phyloP scores from a whole-genome alignment of 1,284 basidiomycete species.

The Ustilago xerochloae region DNA sequence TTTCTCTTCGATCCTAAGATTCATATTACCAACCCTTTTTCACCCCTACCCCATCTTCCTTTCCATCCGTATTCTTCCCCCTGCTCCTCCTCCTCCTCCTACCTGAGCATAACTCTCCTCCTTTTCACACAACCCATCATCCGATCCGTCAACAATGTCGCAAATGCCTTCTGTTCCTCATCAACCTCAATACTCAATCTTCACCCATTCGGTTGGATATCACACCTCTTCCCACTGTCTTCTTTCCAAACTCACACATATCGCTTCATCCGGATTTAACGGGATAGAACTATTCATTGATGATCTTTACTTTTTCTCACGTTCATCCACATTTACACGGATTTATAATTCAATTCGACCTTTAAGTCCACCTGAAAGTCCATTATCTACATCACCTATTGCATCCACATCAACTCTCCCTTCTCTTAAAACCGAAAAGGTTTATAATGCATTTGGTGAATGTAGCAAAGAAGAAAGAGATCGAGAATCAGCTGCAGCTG shows the following conservation, averaged over 20 bases:
- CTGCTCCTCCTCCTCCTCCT: no score
- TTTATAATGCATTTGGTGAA: slow-evolving; percentile 31
- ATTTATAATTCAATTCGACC: neutral
- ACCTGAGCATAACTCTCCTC: no score
- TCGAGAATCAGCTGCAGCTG: slow-evolving; percentile 54
- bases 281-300: slow-evolving; percentile 43
- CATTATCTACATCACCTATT: neutral
- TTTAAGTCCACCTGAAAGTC: slow-evolving; percentile 20
- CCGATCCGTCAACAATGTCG: neutral
- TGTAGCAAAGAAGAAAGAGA: slow-evolving; percentile 19
- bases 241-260: slow-evolving; percentile 19
- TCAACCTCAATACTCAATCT: slow-evolving; percentile 24
- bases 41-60: no score
- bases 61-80: no score
- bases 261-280: slow-evolving; percentile 3
- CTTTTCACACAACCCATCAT: neutral
- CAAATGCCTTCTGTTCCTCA: neutral
- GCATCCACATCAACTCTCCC: neutral
- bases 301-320: slow-evolving; percentile 16
- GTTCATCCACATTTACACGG: neutral
- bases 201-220: slow-evolving; percentile 31
- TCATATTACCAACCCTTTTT: no score
- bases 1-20: no score
- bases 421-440: neutral
- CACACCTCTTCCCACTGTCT: slow-evolving; percentile 20